These are phyloP conservation scores for Agaricus blazei DNA, from an alignment of 768 basidiomycete species.

Conservation along the genomic window DNA sequence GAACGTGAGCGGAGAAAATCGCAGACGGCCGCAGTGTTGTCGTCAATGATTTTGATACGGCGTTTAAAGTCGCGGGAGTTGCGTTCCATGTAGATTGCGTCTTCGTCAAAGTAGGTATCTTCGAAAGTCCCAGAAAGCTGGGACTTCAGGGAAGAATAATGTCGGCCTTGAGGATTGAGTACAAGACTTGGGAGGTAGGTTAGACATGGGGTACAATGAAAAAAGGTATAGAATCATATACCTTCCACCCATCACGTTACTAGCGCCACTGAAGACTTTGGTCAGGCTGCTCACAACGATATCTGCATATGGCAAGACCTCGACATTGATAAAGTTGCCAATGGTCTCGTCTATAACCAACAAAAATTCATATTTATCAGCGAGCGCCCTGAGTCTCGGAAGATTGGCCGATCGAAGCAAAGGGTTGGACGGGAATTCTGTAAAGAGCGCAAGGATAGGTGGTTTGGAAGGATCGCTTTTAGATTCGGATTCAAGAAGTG, in stretches of 20 bases:
- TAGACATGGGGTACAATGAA: background rate
- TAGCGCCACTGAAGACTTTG: constrained; percentile 92
- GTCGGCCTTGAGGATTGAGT: constrained; percentile 71
- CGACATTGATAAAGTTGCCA: constrained; percentile 91
- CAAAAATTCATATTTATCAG: constrained; percentile 85
- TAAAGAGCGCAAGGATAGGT: constrained; percentile 77
- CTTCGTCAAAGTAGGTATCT: constrained; percentile 85
- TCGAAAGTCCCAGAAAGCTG: constrained; percentile 60
- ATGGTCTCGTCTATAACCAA: constrained; percentile 93
- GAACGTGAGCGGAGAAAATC: constrained; percentile 68
- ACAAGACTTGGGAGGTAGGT: constrained; percentile 54
- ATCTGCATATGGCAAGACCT: constrained; percentile 82
- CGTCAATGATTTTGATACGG: constrained; percentile 73
- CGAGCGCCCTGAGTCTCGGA: constrained; percentile 64
- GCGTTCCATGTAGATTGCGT: constrained; percentile 95
- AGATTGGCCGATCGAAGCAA: constrained; percentile 84
- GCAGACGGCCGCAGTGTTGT: constrained; percentile 79
- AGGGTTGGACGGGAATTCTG: constrained; percentile 95
- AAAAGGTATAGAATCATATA: constrained; percentile 27
- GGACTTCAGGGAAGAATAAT: constrained; percentile 63
- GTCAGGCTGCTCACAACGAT: constrained; percentile 88
- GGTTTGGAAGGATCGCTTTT: constrained; percentile 37
- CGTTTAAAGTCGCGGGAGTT: constrained; percentile 90
- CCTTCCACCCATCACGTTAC: constrained; percentile 98
- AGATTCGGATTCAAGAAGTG: constrained; percentile 44